These are phyloP conservation scores for Lachnellula hyalina DNA, from an alignment of 2,329 filamentous ascomycete genomes.

Conservation along the genomic window DNA sequence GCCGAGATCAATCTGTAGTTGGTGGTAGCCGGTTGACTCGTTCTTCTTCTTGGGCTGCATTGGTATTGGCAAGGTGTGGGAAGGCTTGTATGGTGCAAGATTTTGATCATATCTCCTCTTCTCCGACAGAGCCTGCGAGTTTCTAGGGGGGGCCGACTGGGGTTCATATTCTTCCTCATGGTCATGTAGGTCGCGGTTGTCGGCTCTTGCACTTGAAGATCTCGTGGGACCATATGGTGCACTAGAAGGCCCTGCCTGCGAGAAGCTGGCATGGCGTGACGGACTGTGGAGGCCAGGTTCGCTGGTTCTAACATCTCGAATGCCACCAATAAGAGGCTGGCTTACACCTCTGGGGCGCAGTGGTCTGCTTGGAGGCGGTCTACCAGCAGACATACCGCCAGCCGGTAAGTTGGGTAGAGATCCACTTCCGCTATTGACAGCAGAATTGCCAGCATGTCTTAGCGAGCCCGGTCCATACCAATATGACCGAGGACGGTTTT, in stretches of 20 bases:
- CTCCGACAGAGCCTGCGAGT: no score
- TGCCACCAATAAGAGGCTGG: neutral
- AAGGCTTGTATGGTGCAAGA: neutral
- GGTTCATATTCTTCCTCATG: neutral
- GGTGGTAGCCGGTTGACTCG: neutral
- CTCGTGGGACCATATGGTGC: neutral
- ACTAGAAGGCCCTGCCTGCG: neutral
- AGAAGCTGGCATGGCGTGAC: neutral
- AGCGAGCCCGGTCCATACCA: neutral
- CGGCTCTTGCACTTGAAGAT: neutral
- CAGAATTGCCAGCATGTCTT: neutral
- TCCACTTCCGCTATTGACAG: neutral
- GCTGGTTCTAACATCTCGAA: neutral
- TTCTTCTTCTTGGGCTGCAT: neutral
- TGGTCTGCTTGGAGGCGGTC: neutral
- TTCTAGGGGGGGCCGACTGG: neutral
- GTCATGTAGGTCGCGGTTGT: neutral
- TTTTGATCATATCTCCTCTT: neutral
- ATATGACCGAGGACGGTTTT: neutral
- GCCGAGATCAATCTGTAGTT: constrained; percentile 14
- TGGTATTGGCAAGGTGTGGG: neutral
- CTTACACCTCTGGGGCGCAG: neutral
- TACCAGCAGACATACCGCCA: neutral
- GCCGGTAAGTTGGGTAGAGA: neutral
- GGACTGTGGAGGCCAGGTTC: neutral